Base-by-base conservation (phyloP, 2,329 filamentous ascomycete species). In the Penicillium sclerotigenum region DNA sequence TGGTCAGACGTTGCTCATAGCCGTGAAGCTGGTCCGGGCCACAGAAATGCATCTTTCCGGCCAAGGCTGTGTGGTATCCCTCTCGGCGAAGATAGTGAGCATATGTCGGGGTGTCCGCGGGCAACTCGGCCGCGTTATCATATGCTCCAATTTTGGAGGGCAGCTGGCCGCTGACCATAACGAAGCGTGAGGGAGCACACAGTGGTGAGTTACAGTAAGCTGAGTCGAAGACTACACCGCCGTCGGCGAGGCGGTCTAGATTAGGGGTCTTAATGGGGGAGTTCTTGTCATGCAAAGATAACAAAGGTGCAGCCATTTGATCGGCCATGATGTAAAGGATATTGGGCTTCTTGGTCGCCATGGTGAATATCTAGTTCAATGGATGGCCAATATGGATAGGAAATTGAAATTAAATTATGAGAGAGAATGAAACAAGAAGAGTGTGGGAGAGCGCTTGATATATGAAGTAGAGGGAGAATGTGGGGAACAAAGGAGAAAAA, bases 21-120 rank as follows among this genome's bases (percentile, higher is more conserved):
- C 92, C 92, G 72, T 97, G 92, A 57, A 97, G 81, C 77, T 97
- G 92, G 71, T 97, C 92, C 0, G 80, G 79, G 33, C 92, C 92
- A 52, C 95, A 89, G 72, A 97, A 97, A 76, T 97, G 92, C 92
- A 97, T 97, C 82, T 97, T 97, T 60, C 92, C 92, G 5, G 92
- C 91, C 65, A 97, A 80, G 6, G 88, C 89, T 13, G 92, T 96
- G 75, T 96, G 90, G 69, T 97, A 97, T 51, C 90, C 91, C 67
- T 87, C 86, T 40, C 84, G 81, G 47, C 92, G 88, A 52, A 97
- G 80, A 75, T 96, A 96, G 74, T 97, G 92, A 9, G 92, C 91
- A 70, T 95, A 97, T 1, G 92, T 97, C 14, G 91, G 92, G 29
- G 90, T 84, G 65, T 96, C 91, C 54, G 90, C 90, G 54, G 85